These are phyloP conservation scores for Cyberlindnera maclurae DNA, from an alignment of 805 yeast species.

Conservation along the genomic window DNA sequence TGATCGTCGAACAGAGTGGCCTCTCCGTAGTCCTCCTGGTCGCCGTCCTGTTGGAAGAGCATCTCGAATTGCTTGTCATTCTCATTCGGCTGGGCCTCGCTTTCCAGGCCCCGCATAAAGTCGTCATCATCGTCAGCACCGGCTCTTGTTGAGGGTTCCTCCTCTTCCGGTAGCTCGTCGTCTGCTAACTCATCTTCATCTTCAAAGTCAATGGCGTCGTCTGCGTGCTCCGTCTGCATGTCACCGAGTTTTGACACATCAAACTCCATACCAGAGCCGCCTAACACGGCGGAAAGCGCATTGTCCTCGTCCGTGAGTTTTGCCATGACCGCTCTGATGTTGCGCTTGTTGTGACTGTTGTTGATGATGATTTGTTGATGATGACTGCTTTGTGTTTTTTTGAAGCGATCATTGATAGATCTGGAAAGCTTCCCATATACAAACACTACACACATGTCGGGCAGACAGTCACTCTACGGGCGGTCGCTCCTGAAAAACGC, in stretches of 20 bases:
- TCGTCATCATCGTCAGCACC: conserved; percentile 34
- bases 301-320: conserved; percentile 30
- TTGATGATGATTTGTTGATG: too few relatives aligned
- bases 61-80: conserved; percentile 17
- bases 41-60: conserved; percentile 19
- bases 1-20: conserved; percentile 5
- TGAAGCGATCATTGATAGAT: too few relatives aligned
- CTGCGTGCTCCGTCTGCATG: conserved; percentile 59
- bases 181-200: conserved; percentile 94
- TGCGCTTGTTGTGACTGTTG: too few relatives aligned
- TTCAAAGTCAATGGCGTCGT: conserved; percentile 88
- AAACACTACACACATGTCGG: conserved; percentile 14
- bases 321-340: background rate
- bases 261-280: conserved; percentile 27
- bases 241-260: conserved; percentile 17
- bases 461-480: conserved; percentile 20
- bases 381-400: too few relatives aligned
- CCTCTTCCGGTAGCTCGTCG: conserved; percentile 49
- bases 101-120: conserved; percentile 30
- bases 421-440: too few relatives aligned
- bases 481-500: conserved; percentile 25
- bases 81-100: conserved; percentile 24
- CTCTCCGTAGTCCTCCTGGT: conserved; percentile 3
- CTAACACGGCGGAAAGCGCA: conserved; percentile 31
- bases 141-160: conserved; percentile 3